Base-by-base conservation (phyloP, 1,284 basidiomycete species). In the Cystobasidium pallidum region DNA sequence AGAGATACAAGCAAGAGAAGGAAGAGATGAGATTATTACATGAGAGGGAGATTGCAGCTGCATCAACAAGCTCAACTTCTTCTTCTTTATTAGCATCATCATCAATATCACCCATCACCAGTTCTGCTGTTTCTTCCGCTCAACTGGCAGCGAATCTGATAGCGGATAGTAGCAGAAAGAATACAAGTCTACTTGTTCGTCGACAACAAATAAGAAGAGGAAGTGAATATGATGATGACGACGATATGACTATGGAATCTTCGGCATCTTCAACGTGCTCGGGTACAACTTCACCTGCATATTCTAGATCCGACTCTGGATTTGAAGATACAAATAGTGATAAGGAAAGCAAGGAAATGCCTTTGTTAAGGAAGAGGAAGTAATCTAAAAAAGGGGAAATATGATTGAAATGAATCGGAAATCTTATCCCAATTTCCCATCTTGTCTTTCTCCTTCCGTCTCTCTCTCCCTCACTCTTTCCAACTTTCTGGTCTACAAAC, bases 1-100 rank as follows among this genome's bases (percentile, higher is more conserved):
- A 70, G 66, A 47, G 28, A 43, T 62, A 41, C 32, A 64, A 68
- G 28, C 36, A 41, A 32, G 72, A 74, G 49, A 71, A 58, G 30
- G 51, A 72, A 36, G 62, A 47, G 32, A 64, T 64, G 62, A 64
- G 39, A 39, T 64, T 64, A 41, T 36, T 36, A 11, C 21, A 64
- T 41, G 26, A 28, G 17, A 41, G 24, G 26, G 13, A 34, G 24
- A 49, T 47, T 24, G 28, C n/a, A 19, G 24, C n/a, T 30, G 24
- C 41, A 43, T 61, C 58, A n/a, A n/a, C n/a, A n/a, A n/a, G n/a
- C n/a, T n/a, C n/a, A n/a, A n/a, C n/a, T n/a, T n/a, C n/a, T n/a
- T n/a, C n/a, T n/a, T n/a, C n/a, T n/a, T n/a, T n/a, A n/a, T n/a
- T n/a, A n/a, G n/a, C n/a, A n/a, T n/a, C n/a, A n/a, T n/a, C n/a